Base-by-base conservation (phyloP, 192 early-diverging fungal species). In the Backusella luteola region DNA sequence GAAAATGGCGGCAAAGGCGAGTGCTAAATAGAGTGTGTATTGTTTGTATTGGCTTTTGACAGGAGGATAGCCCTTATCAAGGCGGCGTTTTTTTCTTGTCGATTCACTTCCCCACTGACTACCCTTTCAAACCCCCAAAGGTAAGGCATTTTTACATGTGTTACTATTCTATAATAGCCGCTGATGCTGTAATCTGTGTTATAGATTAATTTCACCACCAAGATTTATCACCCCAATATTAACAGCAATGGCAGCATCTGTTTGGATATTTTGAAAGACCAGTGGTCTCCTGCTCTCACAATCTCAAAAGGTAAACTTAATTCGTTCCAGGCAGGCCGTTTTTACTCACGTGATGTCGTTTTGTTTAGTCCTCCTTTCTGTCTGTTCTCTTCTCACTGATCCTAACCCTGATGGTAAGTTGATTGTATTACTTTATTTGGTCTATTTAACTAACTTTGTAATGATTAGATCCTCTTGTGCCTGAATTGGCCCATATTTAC, bases 181-280 rank as follows among this genome's bases (percentile, higher is more conserved):
- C 23, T 56, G 1, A 56, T 21, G 6, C 21, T 9, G 1, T 21
- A 12, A 75, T 39, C 7, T 42, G 4, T 59, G 34, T 49, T 74
- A n/a, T 75, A 94, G 91, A 91, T 99, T 72, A 94, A 90, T 86
- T 99, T 98, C 85, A 97, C 94, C 76, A 99, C 97, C 68, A 88
- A 92, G 78, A 98, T 99, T 78, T 99, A 99, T 83, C 98, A 99
- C 86, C 97, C 97, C 70, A 99, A 99, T 90, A 98, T 99, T 87
- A 99, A 99, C 90, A 93, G 90, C 85, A 99, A 98, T 83, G 98
- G 98, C 70, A 93, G 91, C 83, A 99, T 99, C 81, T 99, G 98
- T 80, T 87, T 99, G 85, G 98, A 99, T 83, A 99, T 99, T 79
- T 89, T 99, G 84, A 96, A 90, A 83, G 98, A 99, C 84, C 97